Evolutionary conservation across 2,329 filamentous ascomycete species (phyloP).

Genomic region (Grosmannia clavigera): DNA sequence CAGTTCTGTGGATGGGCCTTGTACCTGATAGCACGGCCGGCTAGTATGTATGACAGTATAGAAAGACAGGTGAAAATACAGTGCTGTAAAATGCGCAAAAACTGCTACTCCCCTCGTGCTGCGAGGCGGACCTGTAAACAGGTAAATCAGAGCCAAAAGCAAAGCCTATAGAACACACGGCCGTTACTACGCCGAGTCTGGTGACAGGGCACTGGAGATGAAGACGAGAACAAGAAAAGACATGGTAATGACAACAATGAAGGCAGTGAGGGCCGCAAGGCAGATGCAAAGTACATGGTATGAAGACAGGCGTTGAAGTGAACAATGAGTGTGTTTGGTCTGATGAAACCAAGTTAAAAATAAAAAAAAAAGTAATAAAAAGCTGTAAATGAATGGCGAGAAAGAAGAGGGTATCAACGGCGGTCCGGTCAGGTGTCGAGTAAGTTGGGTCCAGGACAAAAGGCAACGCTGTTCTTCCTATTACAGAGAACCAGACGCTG

Average conservation of each 20-base stretch:
- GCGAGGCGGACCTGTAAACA: neutral
- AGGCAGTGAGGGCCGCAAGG: neutral
- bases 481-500: neutral
- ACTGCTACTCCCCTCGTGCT: neutral
- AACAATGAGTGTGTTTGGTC: neutral
- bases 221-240: neutral
- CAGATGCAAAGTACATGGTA: neutral
- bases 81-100: neutral
- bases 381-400: neutral
- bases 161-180: neutral
- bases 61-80: neutral
- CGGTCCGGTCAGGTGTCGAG: neutral
- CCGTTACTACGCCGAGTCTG: neutral
- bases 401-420: neutral
- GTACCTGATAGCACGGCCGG: neutral
- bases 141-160: neutral
- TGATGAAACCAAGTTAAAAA: too few species aligned
- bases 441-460: neutral
- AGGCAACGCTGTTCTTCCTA: neutral
- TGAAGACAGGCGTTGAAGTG: neutral
- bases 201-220: neutral
- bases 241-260: neutral
- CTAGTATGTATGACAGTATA: neutral
- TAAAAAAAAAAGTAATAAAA: neutral
- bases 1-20: neutral